Base-by-base conservation (phyloP, 192 early-diverging fungal genomes). In the Backusella tarrabulga region DNA sequence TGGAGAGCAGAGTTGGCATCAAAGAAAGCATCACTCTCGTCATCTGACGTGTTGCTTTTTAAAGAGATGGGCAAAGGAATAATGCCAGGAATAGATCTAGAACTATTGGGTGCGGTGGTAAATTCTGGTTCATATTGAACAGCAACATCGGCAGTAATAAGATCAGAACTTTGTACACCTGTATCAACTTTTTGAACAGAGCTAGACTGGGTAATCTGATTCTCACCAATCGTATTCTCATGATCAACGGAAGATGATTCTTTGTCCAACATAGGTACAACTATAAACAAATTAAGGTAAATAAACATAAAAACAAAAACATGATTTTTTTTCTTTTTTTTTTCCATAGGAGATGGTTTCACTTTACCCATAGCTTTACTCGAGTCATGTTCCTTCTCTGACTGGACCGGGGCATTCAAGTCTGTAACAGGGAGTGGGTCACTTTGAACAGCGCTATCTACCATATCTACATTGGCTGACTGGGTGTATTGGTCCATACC, bases 371-470 rank as follows among this genome's bases (percentile, higher is more conserved):
- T 63, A 63, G 26, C 23, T 29, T 29, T 11, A 63, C 23, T 29
- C 9, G 56, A 63, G 29, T 63, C 23, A 1, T 3, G 0, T 5
- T 63, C 12, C 1, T 26, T 23, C 8, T 63, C 56, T 63, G 56
- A 63, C 26, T 63, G 7, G 9, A 29, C 26, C 29, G 56, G 56
- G n/a, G 12, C 23, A 29, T 63, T 63, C 21, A 63, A 5, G 26
- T 63, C 21, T 26, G 56, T 29, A 63, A 8, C 12, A 29, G 11
- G 12, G 11, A 63, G 56, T 29, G 19, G n/a, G 0, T 41, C 34
- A 40, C 44, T 52, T 26, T 50, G 72, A n/a, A 69, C 80, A 72
- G 68, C 70, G 56, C 40, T 74, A 70, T 71, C 71, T 68, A 70
- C 23, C 17, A 34, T 63, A 36, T 36, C 76, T 41, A 77, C 74